Percentiles rank a stretch among this genome's conserved stretches.
These are phyloP conservation scores for Poterioochromonas sp. DNA, from an alignment of 352 stramenopile species.

Conservation along the genomic window DNA sequence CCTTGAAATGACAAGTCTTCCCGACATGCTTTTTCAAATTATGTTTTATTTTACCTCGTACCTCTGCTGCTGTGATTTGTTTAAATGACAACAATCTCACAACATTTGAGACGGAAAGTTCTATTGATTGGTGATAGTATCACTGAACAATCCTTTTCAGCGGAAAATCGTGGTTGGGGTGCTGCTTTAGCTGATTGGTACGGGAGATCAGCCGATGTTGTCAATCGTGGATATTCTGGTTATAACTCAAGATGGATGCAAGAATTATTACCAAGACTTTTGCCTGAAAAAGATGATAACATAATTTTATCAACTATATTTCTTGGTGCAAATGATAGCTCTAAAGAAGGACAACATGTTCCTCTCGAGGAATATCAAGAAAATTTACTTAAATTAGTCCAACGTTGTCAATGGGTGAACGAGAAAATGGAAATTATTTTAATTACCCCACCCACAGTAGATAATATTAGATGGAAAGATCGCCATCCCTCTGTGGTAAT, in stretches of 20 bases:
- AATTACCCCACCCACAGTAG: no score
- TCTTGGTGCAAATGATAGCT: constrained; percentile 23
- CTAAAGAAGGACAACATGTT: background rate
- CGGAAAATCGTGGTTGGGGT: constrained; percentile 1
- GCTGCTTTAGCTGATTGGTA: background rate
- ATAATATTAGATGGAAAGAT: no score
- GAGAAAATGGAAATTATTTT: no score
- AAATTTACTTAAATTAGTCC: no score
- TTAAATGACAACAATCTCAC: no score
- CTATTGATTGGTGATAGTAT: constrained; percentile 16
- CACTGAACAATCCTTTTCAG: constrained; percentile 6
- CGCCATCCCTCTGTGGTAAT: no score
- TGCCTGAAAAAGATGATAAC: background rate
- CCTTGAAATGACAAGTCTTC: constrained; percentile 3
- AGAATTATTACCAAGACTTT: background rate
- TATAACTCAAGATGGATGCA: constrained; percentile 12
- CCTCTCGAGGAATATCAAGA: background rate
- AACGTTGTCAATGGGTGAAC: no score
- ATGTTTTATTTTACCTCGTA: no score
- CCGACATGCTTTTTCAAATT: constrained; percentile 9
- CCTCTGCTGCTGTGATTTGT: no score
- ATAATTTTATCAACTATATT: no score
- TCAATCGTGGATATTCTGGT: constrained; percentile 27
- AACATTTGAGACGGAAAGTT: constrained; percentile 9
- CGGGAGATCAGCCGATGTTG: background rate